phyloP scores from a whole-genome alignment of 805 yeast species.

The Candida succiphila region DNA sequence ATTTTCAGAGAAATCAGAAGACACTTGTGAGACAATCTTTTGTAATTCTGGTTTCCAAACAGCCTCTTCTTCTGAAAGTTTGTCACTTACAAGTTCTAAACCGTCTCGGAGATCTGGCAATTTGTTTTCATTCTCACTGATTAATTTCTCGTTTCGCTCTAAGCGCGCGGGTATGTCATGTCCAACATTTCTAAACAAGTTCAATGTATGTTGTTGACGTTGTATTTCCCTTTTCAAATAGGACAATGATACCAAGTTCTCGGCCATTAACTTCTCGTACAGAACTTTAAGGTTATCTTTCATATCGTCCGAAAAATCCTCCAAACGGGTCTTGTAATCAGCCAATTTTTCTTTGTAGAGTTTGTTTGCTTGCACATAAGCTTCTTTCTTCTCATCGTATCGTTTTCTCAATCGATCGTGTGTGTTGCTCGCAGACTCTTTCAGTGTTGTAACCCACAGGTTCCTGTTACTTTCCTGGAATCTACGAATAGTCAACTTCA shows the following conservation, averaged over 20 bases:
- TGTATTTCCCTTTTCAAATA: conserved; percentile 27
- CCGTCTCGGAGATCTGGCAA: conserved; percentile 26
- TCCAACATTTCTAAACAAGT: conserved; percentile 16
- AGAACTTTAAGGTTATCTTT: conserved; percentile 30
- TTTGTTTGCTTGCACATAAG: no score
- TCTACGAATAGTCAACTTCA: conserved; percentile 3
- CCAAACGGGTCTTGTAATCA: conserved; percentile 25
- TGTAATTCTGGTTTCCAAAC: conserved; percentile 59
- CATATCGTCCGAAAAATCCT: conserved; percentile 27
- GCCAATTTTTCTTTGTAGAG: conserved; percentile 11
- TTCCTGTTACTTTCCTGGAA: conserved; percentile 30
- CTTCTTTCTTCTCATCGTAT: conserved; percentile 11
- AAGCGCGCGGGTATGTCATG: conserved; percentile 17
- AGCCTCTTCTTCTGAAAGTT: conserved; percentile 18
- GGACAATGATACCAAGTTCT: conserved; percentile 24
- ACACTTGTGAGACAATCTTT: conserved; percentile 41
- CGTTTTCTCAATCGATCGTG: conserved; percentile 5
- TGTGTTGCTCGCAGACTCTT: conserved; percentile 8
- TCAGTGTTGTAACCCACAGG: conserved; percentile 12
- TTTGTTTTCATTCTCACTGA: conserved; percentile 24
- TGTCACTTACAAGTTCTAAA: conserved; percentile 26
- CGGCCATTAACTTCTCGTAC: conserved; percentile 22
- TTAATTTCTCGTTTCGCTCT: conserved; percentile 29
- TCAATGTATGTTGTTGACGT: conserved; percentile 31
- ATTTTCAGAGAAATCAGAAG: conserved; percentile 52